Percentiles rank a stretch among this genome's conserved stretches.
phyloP scores from a whole-genome alignment of 768 basidiomycete species.

The Nevesoporus exiguus region DNA sequence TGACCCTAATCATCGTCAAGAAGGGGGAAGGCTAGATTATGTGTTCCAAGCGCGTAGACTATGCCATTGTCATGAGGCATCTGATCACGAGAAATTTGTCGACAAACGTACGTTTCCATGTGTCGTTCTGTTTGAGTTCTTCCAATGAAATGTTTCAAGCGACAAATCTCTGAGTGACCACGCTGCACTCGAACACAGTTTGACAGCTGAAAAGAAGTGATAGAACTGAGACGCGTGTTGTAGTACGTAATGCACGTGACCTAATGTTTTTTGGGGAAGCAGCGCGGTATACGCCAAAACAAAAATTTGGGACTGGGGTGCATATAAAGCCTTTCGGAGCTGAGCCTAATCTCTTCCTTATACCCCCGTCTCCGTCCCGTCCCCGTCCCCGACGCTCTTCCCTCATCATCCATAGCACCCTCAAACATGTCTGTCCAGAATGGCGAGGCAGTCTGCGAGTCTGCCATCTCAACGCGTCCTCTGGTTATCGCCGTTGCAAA shows the following conservation, averaged over 20 bases:
- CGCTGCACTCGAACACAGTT: neutral
- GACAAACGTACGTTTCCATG: neutral
- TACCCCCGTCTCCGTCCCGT: constrained; percentile 1
- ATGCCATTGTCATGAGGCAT: constrained; percentile 11
- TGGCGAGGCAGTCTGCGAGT: constrained; percentile 29
- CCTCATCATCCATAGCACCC: constrained; percentile 4
- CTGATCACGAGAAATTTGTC: neutral
- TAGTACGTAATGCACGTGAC: constrained; percentile 30
- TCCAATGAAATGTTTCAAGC: neutral
- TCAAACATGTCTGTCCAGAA: constrained; percentile 34
- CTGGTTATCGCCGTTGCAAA: constrained; percentile 32
- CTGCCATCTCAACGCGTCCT: constrained; percentile 36
- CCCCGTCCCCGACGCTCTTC: neutral
- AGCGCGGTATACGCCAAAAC: constrained; percentile 19
- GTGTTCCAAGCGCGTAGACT: constrained; percentile 13
- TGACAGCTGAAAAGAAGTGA: neutral
- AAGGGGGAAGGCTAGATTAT: neutral
- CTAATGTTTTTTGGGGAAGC: constrained; percentile 27
- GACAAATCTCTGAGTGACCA: neutral
- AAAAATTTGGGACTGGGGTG: constrained; percentile 34
- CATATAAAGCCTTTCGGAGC: constrained; percentile 18
- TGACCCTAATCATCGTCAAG: constrained; percentile 16
- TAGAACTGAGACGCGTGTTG: constrained; percentile 1
- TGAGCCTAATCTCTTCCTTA: constrained; percentile 3
- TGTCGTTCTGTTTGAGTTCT: neutral